A percentile compares a stretch with the other conserved stretches of the same genome.
Conservation (phyloP, 108 stramenopile genomes). For the Discostella stelligeroides region DNA sequence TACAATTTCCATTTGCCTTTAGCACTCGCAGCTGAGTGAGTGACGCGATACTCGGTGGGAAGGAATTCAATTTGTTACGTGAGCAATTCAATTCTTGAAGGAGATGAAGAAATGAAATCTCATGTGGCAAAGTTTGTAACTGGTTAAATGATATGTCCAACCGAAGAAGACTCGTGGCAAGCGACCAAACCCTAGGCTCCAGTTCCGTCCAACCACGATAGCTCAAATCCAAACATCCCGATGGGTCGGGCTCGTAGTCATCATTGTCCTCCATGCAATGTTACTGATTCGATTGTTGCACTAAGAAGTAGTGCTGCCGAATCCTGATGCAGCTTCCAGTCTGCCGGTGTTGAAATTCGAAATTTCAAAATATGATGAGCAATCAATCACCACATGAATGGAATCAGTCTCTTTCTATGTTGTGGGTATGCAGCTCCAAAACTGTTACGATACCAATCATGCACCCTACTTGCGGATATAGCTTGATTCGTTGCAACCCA, state of each 20-base stretch:
- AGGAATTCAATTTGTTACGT: slow-evolving; percentile 27
- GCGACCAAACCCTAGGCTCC: slow-evolving; percentile 22
- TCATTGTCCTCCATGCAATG: slow-evolving; percentile 40
- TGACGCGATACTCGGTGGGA: slow-evolving; percentile 25
- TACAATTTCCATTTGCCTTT: slow-evolving; percentile 35
- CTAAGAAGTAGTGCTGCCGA: not conserved
- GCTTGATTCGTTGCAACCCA: slow-evolving; percentile 69
- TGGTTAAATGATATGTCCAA: slow-evolving; percentile 44
- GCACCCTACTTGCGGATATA: slow-evolving; percentile 55
- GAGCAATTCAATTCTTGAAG: slow-evolving; percentile 33
- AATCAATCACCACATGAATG: slow-evolving; percentile 26
- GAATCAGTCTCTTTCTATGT: slow-evolving; percentile 16
- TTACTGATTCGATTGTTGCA: not conserved
- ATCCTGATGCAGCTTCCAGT: not conserved
- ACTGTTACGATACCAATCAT: slow-evolving; percentile 58
- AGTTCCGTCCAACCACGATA: slow-evolving; percentile 28
- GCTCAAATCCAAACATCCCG: slow-evolving; percentile 36
- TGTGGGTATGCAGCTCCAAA: slow-evolving; percentile 24
- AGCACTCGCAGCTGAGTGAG: slow-evolving; percentile 21
- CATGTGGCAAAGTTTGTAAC: slow-evolving; percentile 23
- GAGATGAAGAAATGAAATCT: slow-evolving; percentile 16
- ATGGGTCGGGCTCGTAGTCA: slow-evolving; percentile 19
- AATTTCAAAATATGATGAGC: slow-evolving; percentile 2
- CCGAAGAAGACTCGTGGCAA: slow-evolving; percentile 10
- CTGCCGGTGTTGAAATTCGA: not conserved